Evolutionary conservation across 2,329 filamentous ascomycete species (phyloP).

Genomic region (Pseudophaeomoniella oleicola): DNA sequence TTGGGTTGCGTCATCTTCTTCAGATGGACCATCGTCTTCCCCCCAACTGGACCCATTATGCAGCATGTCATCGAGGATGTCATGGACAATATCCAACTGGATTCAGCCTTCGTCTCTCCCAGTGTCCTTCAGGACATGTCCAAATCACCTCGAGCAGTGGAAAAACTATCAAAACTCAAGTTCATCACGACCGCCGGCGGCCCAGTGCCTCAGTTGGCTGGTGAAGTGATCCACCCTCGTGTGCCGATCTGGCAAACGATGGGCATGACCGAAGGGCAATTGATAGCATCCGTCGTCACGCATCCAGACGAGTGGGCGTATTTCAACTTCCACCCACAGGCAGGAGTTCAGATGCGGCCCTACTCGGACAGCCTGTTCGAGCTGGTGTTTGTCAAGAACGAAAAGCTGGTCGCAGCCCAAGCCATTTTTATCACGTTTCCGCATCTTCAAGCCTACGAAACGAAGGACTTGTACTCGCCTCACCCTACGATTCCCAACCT

Average conservation of each 20-base stretch:
- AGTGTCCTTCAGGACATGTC: constrained; percentile 13
- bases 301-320: constrained; percentile 20
- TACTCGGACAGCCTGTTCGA: constrained; percentile 17
- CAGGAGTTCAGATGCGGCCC: constrained; percentile 12
- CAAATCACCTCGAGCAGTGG: constrained; percentile 1
- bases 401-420: neutral
- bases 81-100: too few relatives aligned
- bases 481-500: constrained; percentile 8
- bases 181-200: constrained; percentile 8
- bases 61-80: too few relatives aligned
- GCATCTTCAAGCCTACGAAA: constrained; percentile 6
- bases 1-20: too few relatives aligned
- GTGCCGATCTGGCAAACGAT: too few relatives aligned
- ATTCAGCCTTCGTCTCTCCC: too few relatives aligned
- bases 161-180: constrained; percentile 3
- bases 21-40: too few relatives aligned
- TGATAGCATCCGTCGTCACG: too few relatives aligned
- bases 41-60: too few relatives aligned
- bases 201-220: constrained; percentile 5
- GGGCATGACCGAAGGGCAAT: too few relatives aligned
- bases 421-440: constrained; percentile 7
- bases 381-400: constrained; percentile 12
- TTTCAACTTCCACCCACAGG: constrained; percentile 16
- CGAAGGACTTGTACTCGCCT: constrained; percentile 8
- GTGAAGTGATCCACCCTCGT: too few relatives aligned